Conservation (phyloP, 768 basidiomycete genomes). For the Boletus barrowsii region DNA sequence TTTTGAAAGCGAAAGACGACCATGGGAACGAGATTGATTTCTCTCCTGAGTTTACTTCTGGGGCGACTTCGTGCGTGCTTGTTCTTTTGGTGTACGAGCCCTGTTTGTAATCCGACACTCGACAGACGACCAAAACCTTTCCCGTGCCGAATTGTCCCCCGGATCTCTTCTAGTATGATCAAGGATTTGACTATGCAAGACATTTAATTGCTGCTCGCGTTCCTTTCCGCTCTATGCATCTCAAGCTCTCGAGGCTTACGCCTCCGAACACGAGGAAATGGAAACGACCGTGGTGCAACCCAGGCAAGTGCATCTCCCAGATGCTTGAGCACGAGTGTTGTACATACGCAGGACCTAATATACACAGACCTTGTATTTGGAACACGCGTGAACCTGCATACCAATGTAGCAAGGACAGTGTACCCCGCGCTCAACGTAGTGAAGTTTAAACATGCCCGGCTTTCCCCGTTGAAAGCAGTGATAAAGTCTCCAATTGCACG, state of each 20-base stretch:
- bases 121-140: constrained; percentile 23
- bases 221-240: not conserved
- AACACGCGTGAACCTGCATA: not conserved
- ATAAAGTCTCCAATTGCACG: not conserved
- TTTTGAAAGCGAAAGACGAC: constrained; percentile 22
- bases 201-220: not conserved
- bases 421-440: not conserved
- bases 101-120: not conserved
- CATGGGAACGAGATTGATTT: constrained; percentile 23
- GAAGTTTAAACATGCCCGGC: not conserved
- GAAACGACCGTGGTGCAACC: not conserved
- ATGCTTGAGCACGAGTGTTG: not conserved
- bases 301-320: constrained; percentile 7
- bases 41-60: constrained; percentile 20
- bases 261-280: too few relatives aligned
- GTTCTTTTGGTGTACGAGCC: not conserved
- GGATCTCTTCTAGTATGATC: constrained; percentile 6
- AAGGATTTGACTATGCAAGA: constrained; percentile 11
- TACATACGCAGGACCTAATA: not conserved
- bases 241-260: not conserved
- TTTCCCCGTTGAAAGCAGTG: not conserved
- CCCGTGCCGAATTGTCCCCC: constrained; percentile 21
- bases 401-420: not conserved
- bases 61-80: constrained; percentile 18
- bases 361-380: not conserved